Base-by-base conservation (phyloP, 2,329 filamentous ascomycete species). In the Podosphaera xanthii region DNA sequence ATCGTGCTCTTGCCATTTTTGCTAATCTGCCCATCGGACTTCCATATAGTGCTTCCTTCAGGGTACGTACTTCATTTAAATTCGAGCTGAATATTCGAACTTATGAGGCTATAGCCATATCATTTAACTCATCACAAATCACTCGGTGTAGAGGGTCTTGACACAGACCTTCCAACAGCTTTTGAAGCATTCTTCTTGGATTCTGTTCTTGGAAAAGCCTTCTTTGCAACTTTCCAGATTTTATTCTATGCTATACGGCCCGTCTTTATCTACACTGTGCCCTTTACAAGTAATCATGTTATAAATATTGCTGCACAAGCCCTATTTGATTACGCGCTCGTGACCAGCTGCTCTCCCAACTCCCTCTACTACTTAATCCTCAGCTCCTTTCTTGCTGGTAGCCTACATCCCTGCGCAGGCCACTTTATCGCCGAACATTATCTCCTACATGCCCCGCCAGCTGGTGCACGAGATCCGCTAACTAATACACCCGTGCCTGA, bases 381-480 rank as follows among this genome's bases (percentile, higher is more conserved):
- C 65, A 92, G 85, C 67, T 92, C 87, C 58, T 97, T 98, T 77
- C 79, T 98, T 2, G 92, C 92, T 1, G 92, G 92, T 42, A 91
- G 85, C 54, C 78, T 98, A 38, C 92, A 98, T 73, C 92, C 92
- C 2, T 87, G 91, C 61, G 92, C 92, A 0, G 92, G 88, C 52
- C 92, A 98, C 74, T 98, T 98, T 76, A 98, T 98, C 71, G 90
- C 92, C 60, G 92, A 98, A 75, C 92, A 98, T 73, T 91, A 91
- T 73, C 85, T 91, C 64, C 90, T 88, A 69, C 76, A 82, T 65
- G 81, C 80, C 34, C 69, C 81, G 64, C 63, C 65, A 0, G 30
- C 77, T 22, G 73, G 75, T 8, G 77, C 79, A 60, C 72, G 70
- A 58, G 72, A 83, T 63, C 79, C 82, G 1, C 72, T 76, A 33